These are phyloP conservation scores for Oidiodendron maius DNA, from an alignment of 495 filamentous ascomycete genomes.

Conservation along the genomic window DNA sequence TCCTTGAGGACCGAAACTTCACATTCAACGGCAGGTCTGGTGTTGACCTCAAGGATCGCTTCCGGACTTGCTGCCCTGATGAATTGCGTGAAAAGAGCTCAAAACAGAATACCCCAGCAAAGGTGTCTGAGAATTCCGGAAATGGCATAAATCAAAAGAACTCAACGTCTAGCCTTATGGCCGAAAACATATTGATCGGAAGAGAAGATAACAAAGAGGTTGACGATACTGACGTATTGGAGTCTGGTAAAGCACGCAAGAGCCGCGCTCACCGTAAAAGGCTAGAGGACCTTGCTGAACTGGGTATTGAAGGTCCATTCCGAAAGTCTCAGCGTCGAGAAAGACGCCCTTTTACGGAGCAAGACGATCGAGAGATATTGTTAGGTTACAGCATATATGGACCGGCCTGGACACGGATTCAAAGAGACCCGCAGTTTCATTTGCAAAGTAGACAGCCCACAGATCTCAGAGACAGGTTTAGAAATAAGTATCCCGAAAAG, in stretches of 20 bases:
- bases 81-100: constrained; percentile 35
- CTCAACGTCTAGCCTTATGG: constrained; percentile 29
- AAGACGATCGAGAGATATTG: constrained; percentile 73
- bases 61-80: constrained; percentile 69
- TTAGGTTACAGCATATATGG: constrained; percentile 71
- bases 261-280: constrained; percentile 48
- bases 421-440: constrained; percentile 60
- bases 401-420: constrained; percentile 75
- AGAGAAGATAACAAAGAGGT: background rate
- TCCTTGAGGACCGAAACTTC: constrained; percentile 68
- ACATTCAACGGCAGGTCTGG: constrained; percentile 70
- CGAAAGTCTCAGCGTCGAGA: constrained; percentile 47
- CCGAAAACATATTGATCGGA: constrained; percentile 39
- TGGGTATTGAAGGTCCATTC: constrained; percentile 50
- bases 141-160: constrained; percentile 7
- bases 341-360: constrained; percentile 59
- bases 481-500: constrained; percentile 71
- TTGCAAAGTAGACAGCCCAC: constrained; percentile 64
- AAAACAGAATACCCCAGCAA: constrained; percentile 13
- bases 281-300: constrained; percentile 45
- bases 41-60: constrained; percentile 82
- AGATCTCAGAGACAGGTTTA: constrained; percentile 76
- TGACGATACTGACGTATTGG: background rate
- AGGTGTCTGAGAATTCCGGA: constrained; percentile 15
- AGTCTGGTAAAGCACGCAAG: constrained; percentile 30